Base-by-base conservation (phyloP, 768 basidiomycete species). In the Mrakia frigida region DNA sequence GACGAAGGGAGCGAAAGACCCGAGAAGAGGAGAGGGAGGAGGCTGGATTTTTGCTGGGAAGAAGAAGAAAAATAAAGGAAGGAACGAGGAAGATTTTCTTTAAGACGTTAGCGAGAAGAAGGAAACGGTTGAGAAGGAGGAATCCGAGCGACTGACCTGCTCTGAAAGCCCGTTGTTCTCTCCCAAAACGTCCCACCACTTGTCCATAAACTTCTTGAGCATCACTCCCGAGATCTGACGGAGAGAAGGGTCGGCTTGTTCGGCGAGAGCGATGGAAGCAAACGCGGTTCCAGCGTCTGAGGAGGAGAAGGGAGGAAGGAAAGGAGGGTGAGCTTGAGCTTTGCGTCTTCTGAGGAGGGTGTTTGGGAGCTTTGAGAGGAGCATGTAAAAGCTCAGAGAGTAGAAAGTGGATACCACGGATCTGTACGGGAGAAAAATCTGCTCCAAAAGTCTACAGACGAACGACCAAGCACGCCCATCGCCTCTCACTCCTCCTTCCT, bases 1-100 rank as follows among this genome's bases (percentile, higher is more conserved):
- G 92, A 88, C 81, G 89, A 86, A 0, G 88, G 86, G 82, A 97
- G 94, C 25, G 93, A 94, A 13, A 98, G 87, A 0, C 92, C 92
- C 52, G 87, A 86, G 81, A 97, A 92, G 53, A 98, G 85, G 21
- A 88, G 86, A 53, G 87, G 87, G 56, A 97, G 90, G 76, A 98
- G 90, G 81, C 90, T 89, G 5, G 82, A 81, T 85, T 98, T 97
- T 73, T 90, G 82, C 94, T 98, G 81, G 6, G 52, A 68, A 53
- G 71, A 65, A 43, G 70, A 77, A 43, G 77, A 53, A 37, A 56
- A 78, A 72, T 63, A 61, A 80, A 52, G 80, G 63, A 50, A 46
- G 14, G 39, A 41, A 41, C 53, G 37, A 21, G 61, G n/a, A n/a
- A n/a, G n/a, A n/a, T n/a, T n/a, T n/a, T n/a, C n/a, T n/a, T n/a